Base-by-base conservation (phyloP, 2,329 filamentous ascomycete species). In the Xylariaceae sp. region DNA sequence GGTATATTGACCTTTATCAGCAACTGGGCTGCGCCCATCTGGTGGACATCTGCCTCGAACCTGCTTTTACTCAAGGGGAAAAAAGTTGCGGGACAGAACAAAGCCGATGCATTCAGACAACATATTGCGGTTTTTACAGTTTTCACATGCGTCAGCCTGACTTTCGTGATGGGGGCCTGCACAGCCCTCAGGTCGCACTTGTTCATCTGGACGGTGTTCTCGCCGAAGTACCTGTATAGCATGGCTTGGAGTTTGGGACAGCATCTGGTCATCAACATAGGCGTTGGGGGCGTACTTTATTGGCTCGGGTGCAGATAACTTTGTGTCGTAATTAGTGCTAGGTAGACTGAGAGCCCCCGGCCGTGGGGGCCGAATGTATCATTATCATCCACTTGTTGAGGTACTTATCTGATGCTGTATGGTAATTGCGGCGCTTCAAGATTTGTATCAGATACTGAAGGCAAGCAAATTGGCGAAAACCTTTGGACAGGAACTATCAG, bases 181-280 rank as follows among this genome's bases (percentile, higher is more conserved):
- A 89, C 86, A 36, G 73, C 78, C 7, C 64, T 98, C 59, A 73
- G 91, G 51, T 89, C 87, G 22, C 93, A 98, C 71, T 64, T 98
- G 43, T 98, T 98, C 61, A 90, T 98, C 47, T 98, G 93, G 93
- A 97, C 91, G 1, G 93, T 98, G 9, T 98, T 98, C 64, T 95
- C 88, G 50, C 93, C 93, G 0, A 98, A 97, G 64, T 97, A 90
- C 63, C 67, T 98, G 51, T 98, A 95, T 62, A 87, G 82, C 49
- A 85, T 93, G 73, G 89, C 85, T 12, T 98, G 93, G 94, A 81
- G 78, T 48, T 59, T 91, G 34, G 87, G 79, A 7, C 88, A 90
- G 68, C 91, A 98, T 76, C 61, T 90, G 46, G 60, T 76, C 29
- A 71, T 91, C 33, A 89, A 91, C 61, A 54, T 90, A 26, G 69